Evolutionary conservation across 495 filamentous ascomycete species (phyloP).

Genomic region (Massariosphaeria phaeospora): DNA sequence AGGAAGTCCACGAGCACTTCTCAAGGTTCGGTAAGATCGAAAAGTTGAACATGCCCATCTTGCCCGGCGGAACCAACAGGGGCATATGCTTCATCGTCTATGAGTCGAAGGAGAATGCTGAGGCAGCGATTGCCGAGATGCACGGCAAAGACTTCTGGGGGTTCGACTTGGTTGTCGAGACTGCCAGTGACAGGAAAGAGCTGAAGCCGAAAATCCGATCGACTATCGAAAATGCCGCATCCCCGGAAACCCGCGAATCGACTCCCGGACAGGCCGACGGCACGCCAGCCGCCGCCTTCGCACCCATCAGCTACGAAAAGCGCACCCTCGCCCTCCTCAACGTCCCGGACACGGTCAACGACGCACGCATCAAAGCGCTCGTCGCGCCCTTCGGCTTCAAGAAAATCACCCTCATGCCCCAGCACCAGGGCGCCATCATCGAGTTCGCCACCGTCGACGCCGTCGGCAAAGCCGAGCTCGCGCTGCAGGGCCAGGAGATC

Average conservation of each 20-base stretch:
- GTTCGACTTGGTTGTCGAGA: constrained; percentile 61
- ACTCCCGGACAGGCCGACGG: constrained; percentile 50
- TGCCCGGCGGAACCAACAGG: constrained; percentile 52
- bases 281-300: background rate
- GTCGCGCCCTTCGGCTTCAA: constrained; percentile 58
- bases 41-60: constrained; percentile 59
- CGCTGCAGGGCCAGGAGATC: constrained; percentile 67
- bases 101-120: constrained; percentile 51
- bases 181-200: constrained; percentile 23
- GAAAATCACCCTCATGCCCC: constrained; percentile 58
- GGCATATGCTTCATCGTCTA: constrained; percentile 78
- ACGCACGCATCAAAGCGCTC: constrained; percentile 55
- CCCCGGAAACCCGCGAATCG: constrained; percentile 41
- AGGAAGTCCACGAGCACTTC: constrained; percentile 64
- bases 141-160: constrained; percentile 66
- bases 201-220: constrained; percentile 3
- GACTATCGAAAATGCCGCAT: constrained; percentile 35
- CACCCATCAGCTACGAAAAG: constrained; percentile 5
- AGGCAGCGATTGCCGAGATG: constrained; percentile 54
- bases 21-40: constrained; percentile 69
- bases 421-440: constrained; percentile 81
- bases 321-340: constrained; percentile 53
- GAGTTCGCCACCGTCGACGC: constrained; percentile 68
- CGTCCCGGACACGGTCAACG: constrained; percentile 62
- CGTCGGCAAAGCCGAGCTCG: constrained; percentile 70